phyloP scores from a whole-genome alignment of 768 basidiomycete species.

The Russula brevipes region DNA sequence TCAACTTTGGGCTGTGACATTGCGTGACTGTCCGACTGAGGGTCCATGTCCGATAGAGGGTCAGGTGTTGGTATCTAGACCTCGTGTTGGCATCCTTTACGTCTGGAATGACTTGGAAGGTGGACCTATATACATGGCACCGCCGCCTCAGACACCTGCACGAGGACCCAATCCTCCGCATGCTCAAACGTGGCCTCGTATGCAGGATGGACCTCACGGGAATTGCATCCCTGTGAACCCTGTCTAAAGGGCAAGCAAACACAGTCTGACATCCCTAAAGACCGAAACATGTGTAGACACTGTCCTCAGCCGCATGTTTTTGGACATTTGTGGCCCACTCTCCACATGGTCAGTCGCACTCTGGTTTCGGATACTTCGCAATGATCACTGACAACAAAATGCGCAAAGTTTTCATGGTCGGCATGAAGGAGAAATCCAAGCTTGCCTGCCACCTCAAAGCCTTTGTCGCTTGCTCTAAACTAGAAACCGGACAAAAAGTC shows the following conservation, averaged over 20 bases:
- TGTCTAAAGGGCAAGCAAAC: conserved; percentile 30
- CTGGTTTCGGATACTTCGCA: conserved; percentile 23
- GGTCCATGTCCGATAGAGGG: too few species aligned
- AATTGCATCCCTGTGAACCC: conserved; percentile 14
- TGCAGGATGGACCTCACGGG: too few species aligned
- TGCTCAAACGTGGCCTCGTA: too few species aligned
- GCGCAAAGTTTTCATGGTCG: conserved; percentile 19
- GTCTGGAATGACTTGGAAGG: too few species aligned
- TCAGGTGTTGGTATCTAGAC: too few species aligned
- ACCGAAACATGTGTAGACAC: neutral
- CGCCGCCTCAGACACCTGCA: too few species aligned
- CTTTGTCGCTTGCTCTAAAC: conserved; percentile 18
- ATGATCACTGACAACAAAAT: conserved; percentile 27
- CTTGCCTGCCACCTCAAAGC: conserved; percentile 13
- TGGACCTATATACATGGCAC: too few species aligned
- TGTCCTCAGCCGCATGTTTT: conserved; percentile 16
- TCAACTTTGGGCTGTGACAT: too few species aligned
- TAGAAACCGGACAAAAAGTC: conserved; percentile 19
- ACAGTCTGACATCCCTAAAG: conserved; percentile 15
- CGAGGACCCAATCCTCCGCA: too few species aligned
- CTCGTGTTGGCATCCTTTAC: too few species aligned
- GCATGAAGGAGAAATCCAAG: conserved; percentile 23
- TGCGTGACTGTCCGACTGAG: too few species aligned
- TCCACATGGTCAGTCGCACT: conserved; percentile 5
- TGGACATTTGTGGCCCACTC: conserved; percentile 28